Base-by-base conservation (phyloP, 2,329 filamentous ascomycete species). In the Ophiostoma sp. region DNA sequence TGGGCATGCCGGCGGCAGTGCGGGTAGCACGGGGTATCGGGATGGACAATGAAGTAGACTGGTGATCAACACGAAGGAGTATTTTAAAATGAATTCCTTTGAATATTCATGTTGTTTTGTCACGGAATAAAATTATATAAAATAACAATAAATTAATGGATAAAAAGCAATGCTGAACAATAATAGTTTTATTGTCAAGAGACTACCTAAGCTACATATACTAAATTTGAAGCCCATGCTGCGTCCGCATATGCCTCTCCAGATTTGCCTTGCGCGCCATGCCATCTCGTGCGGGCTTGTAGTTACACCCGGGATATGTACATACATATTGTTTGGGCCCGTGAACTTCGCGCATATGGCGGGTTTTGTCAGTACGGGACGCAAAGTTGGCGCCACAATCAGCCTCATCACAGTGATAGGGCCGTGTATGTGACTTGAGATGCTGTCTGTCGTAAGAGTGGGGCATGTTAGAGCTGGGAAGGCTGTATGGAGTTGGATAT, bases 191-290 rank as follows among this genome's bases (percentile, higher is more conserved):
- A 36, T 61, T 36, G 6, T 36, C 31, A 19, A 61, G 28, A 61
- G 9, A 33, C 28, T 6, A 9, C 31, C 17, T 61, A 15, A 9
- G 31, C 31, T n/a, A 22, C 12, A 25, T 25, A 4, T 1, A 3
- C 33, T 63, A 39, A 8, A 39, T 33, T n/a, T 63, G 19, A 31
- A 70, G 12, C 11, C 69, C 50, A 31, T 70, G 69, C 52, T 45
- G 69, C 15, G 28, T 45, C 36, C 31, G 36, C 69, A 70, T 70
- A 12, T 70, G 59, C 33, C 69, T 42, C 25, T 45, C 19, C 48
- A n/a, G 25, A 9, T 70, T 70, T 4, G 31, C 69, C 50, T 12
- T 70, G n/a, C 69, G 69, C 33, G 69, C 36, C 52, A 45, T 59
- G 12, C 69, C 69, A 1, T 70, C 50, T 8, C 69, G 50, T 25